Evolutionary conservation across 495 filamentous ascomycete species (phyloP).

Genomic region (Lindgomyces ingoldianus): DNA sequence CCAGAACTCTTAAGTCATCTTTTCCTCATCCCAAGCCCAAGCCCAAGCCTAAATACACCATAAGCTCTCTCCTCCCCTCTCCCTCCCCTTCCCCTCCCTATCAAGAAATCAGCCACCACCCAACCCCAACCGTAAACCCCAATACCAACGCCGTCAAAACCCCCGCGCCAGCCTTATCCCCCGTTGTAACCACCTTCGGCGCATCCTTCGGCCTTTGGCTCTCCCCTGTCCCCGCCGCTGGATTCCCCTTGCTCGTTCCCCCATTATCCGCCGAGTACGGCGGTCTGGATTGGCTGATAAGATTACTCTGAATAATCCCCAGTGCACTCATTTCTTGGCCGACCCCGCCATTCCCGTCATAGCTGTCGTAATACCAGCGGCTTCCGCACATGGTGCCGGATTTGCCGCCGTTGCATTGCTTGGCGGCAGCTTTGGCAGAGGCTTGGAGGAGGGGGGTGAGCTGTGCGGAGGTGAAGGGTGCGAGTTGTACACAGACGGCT

Average conservation of each 20-base stretch:
- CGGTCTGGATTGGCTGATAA: constrained; percentile 45
- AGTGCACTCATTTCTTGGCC: constrained; percentile 74
- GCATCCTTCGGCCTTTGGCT: constrained; percentile 24
- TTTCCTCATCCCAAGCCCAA: no score
- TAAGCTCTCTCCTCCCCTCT: no score
- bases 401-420: constrained; percentile 59
- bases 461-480: constrained; percentile 40
- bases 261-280: constrained; percentile 68
- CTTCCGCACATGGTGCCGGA: constrained; percentile 66
- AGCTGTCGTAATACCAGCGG: constrained; percentile 60
- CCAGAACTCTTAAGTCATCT: no score
- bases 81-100: neutral
- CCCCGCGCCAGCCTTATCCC: constrained; percentile 61
- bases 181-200: constrained; percentile 47
- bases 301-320: constrained; percentile 60
- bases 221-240: constrained; percentile 59
- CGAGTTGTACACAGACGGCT: constrained; percentile 15
- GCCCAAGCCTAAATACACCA: no score
- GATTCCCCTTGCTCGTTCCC: constrained; percentile 74
- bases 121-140: constrained; percentile 46
- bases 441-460: constrained; percentile 58
- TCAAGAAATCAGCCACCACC: constrained; percentile 50
- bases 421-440: constrained; percentile 52
- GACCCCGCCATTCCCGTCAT: constrained; percentile 44
- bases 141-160: constrained; percentile 58